A percentile compares a stretch with the other conserved stretches of the same genome.
Evolutionary conservation across 306 rosid species (phyloP).

Genomic region (Leucaena leucocephala): DNA sequence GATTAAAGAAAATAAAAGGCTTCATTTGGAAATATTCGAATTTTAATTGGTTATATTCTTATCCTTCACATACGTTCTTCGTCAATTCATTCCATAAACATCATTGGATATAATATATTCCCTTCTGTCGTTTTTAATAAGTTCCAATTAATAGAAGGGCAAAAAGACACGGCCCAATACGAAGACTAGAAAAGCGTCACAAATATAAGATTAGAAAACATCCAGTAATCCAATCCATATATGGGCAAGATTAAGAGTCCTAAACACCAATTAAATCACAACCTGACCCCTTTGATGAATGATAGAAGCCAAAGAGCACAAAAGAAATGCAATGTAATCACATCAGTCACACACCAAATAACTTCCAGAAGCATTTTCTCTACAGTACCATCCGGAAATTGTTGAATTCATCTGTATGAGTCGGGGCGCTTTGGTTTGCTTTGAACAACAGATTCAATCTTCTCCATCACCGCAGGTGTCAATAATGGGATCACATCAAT

Average conservation of each 20-base stretch:
- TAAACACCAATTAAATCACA: constrained; percentile 14
- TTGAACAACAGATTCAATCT: constrained; percentile 85
- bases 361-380: constrained; percentile 22
- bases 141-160: no score
- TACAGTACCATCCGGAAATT: constrained; percentile 12
- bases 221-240: constrained; percentile 14
- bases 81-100: background rate
- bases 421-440: constrained; percentile 94
- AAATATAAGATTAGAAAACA: background rate
- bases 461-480: constrained; percentile 94
- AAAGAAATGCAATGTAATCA: constrained; percentile 2
- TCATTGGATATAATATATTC: no score
- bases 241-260: constrained; percentile 13
- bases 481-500: constrained; percentile 74
- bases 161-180: background rate
- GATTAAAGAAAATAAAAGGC: no score
- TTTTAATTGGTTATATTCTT: background rate
- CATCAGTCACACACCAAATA: constrained; percentile 22
- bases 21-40: background rate
- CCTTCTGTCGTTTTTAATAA: no score
- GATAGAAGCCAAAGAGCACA: background rate
- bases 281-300: constrained; percentile 12
- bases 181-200: background rate
- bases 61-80: background rate
- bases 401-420: constrained; percentile 62